Evolutionary conservation across 176 grass and related monocot genomes (phyloP), one percentile per base, ranked within the genome.

Genomic region (Microstegium vimineum): DNA sequence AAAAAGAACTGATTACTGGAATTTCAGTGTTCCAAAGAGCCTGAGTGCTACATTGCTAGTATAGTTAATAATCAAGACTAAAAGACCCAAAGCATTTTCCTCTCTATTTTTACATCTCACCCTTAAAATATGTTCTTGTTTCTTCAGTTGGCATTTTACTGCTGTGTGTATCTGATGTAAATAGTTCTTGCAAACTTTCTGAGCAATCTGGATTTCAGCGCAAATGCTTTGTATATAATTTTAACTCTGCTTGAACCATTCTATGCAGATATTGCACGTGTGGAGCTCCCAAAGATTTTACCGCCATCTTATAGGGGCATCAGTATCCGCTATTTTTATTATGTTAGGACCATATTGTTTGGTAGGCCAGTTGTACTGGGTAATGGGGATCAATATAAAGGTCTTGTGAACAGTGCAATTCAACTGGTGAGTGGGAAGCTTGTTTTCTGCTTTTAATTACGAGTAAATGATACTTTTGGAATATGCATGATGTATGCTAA

Each of bases 301-400:
- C 93, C 93, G 73, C 95, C 95, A 80, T 95, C 96, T 66, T 98
- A 98, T 65, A 91, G 86, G 73, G 96, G 96, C 43, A 85, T 91
- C 38, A 93, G 85, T 84, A 95, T 98, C 81, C 92, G 96, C 59
- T 98, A 98, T 86, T 85, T 98, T 82, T 98, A 98, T 83, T 95
- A 93, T 91, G 85, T 98, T 36, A 95, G 90, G 83, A 81, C 82
- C 64, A 80, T 62, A 72, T 84, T 98, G 70, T 90, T 75, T 89
- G 96, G 89, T 76, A 90, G 90, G 17, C 90, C 64, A 30, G 56
- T 95, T 88, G 34, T 82, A 75, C 80, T 88, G 72, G 81, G 87
- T 68, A 85, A 79, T 57, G 85, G 75, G 22, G 83, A 87, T 75
- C 82, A 88, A 61, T 91, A 72, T 82, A 85, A 73, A 77, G 81